Percentiles rank a stretch among this genome's conserved stretches.
phyloP scores from a whole-genome alignment of 805 yeast genomes.

The Ogataea nitratoaversa region DNA sequence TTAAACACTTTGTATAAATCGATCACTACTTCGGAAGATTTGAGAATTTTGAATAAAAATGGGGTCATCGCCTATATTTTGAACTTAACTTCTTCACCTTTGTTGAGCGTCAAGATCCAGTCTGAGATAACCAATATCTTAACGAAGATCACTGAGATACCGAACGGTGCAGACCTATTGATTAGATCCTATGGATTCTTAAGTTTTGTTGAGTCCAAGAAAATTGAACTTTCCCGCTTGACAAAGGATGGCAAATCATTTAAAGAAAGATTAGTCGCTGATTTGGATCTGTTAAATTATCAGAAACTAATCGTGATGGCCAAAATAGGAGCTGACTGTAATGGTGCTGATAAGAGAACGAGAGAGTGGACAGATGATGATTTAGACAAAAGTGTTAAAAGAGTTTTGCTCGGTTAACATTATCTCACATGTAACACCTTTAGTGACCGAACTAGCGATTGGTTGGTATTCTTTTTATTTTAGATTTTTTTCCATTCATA shows the following conservation, averaged over 20 bases:
- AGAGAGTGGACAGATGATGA: constrained; percentile 60
- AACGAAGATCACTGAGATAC: constrained; percentile 45
- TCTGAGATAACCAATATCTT: constrained; percentile 39
- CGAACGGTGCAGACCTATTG: constrained; percentile 54
- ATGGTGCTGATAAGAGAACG: constrained; percentile 46
- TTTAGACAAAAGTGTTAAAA: constrained; percentile 40
- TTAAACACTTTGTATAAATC: constrained; percentile 46
- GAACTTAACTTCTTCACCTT: constrained; percentile 51
- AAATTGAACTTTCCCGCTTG: background rate
- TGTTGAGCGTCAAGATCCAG: constrained; percentile 36
- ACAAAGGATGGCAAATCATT: constrained; percentile 9
- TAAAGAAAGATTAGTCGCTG: constrained; percentile 14
- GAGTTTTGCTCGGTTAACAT: constrained; percentile 28
- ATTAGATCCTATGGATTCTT: constrained; percentile 54
- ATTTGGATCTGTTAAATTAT: constrained; percentile 37
- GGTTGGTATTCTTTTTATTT: no score
- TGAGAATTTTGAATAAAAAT: constrained; percentile 45
- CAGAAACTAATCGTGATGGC: constrained; percentile 45
- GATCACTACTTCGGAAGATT: constrained; percentile 45
- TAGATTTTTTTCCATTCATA: no score
- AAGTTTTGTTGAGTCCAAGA: constrained; percentile 33
- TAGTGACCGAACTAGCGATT: no score
- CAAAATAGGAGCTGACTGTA: constrained; percentile 34
- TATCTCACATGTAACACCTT: no score
- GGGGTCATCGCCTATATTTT: constrained; percentile 67